Percentiles rank a stretch among this genome's conserved stretches.
Evolutionary conservation across 148 eudicot species (phyloP).

Genomic region (Camellia lanceoleosa): DNA sequence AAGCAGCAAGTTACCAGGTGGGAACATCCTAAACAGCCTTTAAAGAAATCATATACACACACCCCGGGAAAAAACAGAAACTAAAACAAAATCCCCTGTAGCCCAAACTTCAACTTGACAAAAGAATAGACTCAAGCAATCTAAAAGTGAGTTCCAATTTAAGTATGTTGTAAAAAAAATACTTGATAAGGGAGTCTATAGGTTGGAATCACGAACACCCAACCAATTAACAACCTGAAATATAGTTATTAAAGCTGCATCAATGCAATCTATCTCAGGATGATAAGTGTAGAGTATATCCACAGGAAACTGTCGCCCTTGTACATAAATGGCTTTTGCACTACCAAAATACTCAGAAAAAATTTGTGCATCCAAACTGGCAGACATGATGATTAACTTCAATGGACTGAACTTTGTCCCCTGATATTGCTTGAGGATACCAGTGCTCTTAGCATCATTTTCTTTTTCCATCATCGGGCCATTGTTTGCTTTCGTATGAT

Average conservation of each 20-base stretch:
- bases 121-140: not conserved
- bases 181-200: not conserved
- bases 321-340: constrained; percentile 88
- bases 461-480: constrained; percentile 31
- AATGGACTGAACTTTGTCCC: constrained; percentile 55
- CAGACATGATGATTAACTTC: constrained; percentile 91
- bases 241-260: constrained; percentile 80
- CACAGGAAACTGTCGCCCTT: constrained; percentile 92
- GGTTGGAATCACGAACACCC: not conserved
- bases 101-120: not conserved
- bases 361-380: constrained; percentile 85
- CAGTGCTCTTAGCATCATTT: constrained; percentile 23
- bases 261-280: constrained; percentile 82
- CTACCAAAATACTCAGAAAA: constrained; percentile 87
- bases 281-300: constrained; percentile 68
- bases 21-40: not conserved
- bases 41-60: not conserved
- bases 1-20: not conserved
- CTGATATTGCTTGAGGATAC: constrained; percentile 36
- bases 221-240: constrained; percentile 63
- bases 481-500: constrained; percentile 27
- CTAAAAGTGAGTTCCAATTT: not conserved
- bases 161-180: not conserved
- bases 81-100: not conserved
- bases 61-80: not conserved